These are phyloP conservation scores for Corchorus capsularis DNA, from an alignment of 345 rosid species.

Conservation along the genomic window DNA sequence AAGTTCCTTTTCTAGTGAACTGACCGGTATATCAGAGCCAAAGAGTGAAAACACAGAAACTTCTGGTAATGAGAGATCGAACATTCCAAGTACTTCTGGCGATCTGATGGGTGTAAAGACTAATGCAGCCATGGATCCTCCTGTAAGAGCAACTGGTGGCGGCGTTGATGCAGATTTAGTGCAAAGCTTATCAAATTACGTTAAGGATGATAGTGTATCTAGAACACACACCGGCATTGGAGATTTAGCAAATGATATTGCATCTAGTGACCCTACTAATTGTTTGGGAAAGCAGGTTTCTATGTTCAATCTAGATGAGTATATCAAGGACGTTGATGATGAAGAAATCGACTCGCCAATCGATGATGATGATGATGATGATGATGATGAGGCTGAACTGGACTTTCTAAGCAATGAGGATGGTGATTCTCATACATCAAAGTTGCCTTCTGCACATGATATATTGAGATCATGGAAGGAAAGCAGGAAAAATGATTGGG, in stretches of 20 bases:
- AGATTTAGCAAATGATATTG: not conserved
- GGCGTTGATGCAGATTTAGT: slow-evolving; percentile 12
- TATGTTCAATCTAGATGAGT: slow-evolving; percentile 35
- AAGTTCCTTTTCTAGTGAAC: slow-evolving; percentile 12
- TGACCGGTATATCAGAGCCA: not conserved
- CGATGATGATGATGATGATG: slow-evolving; percentile 32
- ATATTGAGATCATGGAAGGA: slow-evolving; percentile 71
- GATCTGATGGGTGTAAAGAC: slow-evolving; percentile 1
- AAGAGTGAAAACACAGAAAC: not conserved
- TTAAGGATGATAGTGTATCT: not conserved
- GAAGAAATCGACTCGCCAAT: not conserved
- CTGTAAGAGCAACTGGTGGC: slow-evolving; percentile 11
- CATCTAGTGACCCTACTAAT: not conserved
- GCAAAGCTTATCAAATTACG: not conserved
- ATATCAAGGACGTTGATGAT: not conserved
- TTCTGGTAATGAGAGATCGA: slow-evolving; percentile 1
- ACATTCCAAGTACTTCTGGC: slow-evolving; percentile 7
- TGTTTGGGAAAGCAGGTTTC: slow-evolving; percentile 36
- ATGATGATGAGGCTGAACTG: slow-evolving; percentile 25
- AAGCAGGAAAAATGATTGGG: slow-evolving; percentile 39
- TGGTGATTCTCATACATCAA: slow-evolving; percentile 34
- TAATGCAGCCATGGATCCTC: slow-evolving; percentile 13
- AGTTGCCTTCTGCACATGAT: slow-evolving; percentile 62
- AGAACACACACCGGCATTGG: not conserved
- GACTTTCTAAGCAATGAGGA: slow-evolving; percentile 22